Evolutionary conservation across 805 yeast genomes (phyloP).

Genomic region (Yamadazyma takamatsuzukensis): DNA sequence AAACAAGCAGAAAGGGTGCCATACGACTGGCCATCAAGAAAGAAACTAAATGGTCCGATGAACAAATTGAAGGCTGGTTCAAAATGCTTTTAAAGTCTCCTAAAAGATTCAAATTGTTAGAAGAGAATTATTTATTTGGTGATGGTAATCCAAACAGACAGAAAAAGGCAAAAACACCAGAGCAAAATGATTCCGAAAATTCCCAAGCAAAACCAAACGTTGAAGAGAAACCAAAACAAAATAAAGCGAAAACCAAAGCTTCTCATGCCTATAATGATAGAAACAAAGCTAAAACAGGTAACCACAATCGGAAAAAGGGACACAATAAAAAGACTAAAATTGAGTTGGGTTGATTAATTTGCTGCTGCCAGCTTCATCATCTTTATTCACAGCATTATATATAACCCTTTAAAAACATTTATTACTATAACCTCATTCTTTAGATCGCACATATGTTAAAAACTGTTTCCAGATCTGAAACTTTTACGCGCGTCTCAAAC

Average conservation of each 20-base stretch:
- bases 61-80: conserved; percentile 93
- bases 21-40: conserved; percentile 49
- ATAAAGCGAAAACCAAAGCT: conserved; percentile 16
- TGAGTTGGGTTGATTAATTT: too few relatives aligned
- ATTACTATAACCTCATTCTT: too few relatives aligned
- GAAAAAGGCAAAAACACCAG: conserved; percentile 1
- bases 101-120: conserved; percentile 55
- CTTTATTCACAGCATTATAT: too few relatives aligned
- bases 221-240: conserved; percentile 16
- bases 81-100: conserved; percentile 69
- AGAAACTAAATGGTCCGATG: conserved; percentile 73
- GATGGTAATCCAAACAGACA: conserved; percentile 11
- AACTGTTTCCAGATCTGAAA: too few relatives aligned
- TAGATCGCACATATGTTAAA: too few relatives aligned
- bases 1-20: conserved; percentile 47
- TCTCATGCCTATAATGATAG: conserved; percentile 43
- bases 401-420: too few relatives aligned
- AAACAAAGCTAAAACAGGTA: conserved; percentile 54
- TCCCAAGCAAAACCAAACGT: neutral
- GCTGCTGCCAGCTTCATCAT: too few relatives aligned
- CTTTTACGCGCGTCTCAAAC: too few relatives aligned
- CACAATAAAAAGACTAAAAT: conserved; percentile 44
- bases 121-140: conserved; percentile 52
- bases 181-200: neutral
- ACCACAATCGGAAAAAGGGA: conserved; percentile 62